Evolutionary conservation across 495 filamentous ascomycete species (phyloP), one percentile per base, ranked within the genome.

Genomic region (Jackrogersella minutella): DNA sequence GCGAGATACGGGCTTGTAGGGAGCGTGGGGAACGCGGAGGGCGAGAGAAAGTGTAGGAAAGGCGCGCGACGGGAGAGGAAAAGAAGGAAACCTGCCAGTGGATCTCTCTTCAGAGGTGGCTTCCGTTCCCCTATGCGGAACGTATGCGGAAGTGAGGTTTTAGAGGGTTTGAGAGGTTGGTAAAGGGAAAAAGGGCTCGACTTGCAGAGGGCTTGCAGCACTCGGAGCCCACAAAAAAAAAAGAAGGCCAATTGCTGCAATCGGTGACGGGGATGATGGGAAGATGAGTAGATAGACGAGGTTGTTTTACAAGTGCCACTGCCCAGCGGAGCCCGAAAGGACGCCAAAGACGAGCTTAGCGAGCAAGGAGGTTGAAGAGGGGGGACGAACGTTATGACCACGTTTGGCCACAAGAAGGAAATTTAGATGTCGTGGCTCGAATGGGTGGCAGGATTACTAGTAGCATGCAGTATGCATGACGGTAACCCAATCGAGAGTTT

Each of bases 381-480:
- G 62, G 60, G 58, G 59, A 68, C 21, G 39, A 66, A 46, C 66
- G 62, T 69, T 60, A 62, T 64, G 71, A 72, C 70, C 71, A 69
- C 62, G 59, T 71, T 67, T 66, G 68, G 64, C 64, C 68, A 64
- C 59, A 73, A 47, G 47, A 65, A 64, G 46, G 60, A 63, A 65
- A 65, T 58, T 71, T 69, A 50, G 68, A 51, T 86, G 84, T 86
- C 84, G 84, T 86, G 84, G 84, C 84, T 86, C 84, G 81, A 85
- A 82, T 86, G 79, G 82, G 73, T 78, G 75, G 76, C 79, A 77
- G 64, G 79, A 77, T 77, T 78, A 76, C 77, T 75, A 77, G 72
- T 75, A 74, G 77, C 74, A 74, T 81, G 80, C 80, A 81, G 80
- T 72, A 51, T 81, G 79, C 80, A 81, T 52, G 72, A 69, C 70